A percentile compares a stretch with the other conserved stretches of the same genome.
These are phyloP conservation scores for Euphorbia schlechtendalii DNA, from an alignment of 441 rosid species.

Conservation along the genomic window DNA sequence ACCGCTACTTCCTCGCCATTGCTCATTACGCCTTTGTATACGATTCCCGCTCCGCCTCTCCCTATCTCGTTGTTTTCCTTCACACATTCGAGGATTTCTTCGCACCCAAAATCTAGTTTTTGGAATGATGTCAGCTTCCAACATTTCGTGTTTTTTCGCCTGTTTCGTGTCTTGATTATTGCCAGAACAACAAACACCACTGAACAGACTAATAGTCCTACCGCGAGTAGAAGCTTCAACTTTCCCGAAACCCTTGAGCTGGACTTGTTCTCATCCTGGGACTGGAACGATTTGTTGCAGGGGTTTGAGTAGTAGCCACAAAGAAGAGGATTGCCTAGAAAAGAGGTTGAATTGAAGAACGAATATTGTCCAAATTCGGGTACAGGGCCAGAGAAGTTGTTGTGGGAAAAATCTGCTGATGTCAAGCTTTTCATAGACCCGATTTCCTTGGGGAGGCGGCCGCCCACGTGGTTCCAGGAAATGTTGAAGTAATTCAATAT, in stretches of 20 bases:
- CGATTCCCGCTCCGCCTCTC: slow-evolving; percentile 75
- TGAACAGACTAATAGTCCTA: slow-evolving; percentile 59
- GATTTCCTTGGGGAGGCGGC: slow-evolving; percentile 50
- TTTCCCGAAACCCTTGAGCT: slow-evolving; percentile 29
- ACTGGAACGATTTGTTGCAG: slow-evolving; percentile 38
- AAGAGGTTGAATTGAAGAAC: slow-evolving; percentile 74
- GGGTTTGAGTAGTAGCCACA: slow-evolving; percentile 50
- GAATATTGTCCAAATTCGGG: slow-evolving; percentile 73
- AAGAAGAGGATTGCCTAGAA: slow-evolving; percentile 64
- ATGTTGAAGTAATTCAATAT: slow-evolving; percentile 64
- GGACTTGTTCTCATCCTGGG: slow-evolving; percentile 25
- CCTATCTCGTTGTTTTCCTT: slow-evolving; percentile 75
- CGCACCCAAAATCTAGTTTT: slow-evolving; percentile 55
- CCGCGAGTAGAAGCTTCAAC: slow-evolving; percentile 37
- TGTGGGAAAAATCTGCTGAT: slow-evolving; percentile 74
- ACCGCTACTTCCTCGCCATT: slow-evolving; percentile 83
- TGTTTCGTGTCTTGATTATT: slow-evolving; percentile 47
- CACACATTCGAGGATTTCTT: slow-evolving; percentile 61
- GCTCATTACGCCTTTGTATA: slow-evolving; percentile 65
- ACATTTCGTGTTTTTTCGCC: slow-evolving; percentile 30
- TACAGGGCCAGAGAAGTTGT: slow-evolving; percentile 64
- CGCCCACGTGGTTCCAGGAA: slow-evolving; percentile 62
- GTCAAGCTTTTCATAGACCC: slow-evolving; percentile 73
- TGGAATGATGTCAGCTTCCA: slow-evolving; percentile 87
- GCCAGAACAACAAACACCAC: slow-evolving; percentile 48